Evolutionary conservation across 495 filamentous ascomycete genomes (phyloP), one percentile per base, ranked within the genome.

Genomic region (Talaromyces stipitatus): DNA sequence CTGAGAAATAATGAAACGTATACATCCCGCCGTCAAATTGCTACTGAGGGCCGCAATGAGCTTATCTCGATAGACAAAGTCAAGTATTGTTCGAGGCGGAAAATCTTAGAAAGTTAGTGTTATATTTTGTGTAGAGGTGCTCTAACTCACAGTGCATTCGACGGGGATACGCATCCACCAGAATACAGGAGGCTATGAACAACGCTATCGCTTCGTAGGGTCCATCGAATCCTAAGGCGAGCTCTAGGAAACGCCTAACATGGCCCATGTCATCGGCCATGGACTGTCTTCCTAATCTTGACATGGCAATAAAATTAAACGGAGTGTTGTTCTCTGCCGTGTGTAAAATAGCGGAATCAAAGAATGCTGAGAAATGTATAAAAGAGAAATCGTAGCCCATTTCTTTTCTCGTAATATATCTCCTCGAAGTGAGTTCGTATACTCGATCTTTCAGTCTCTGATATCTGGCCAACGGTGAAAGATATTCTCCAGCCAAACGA

Each of bases 101-200:
- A 60, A 27, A 32, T 60, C 58, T 16, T 1, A 1, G 45, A 30
- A n/a, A 14, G 33, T 54, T 57, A 55, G 50, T 16, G 9, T 27
- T 45, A 50, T 10, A 24, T 51, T 51, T 16, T 16, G 14, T 36
- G n/a, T 11, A 30, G 29, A 5, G 27, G 48, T 41, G 22, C 23
- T 20, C 29, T 55, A 33, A 64, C 61, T 59, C 56, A 71, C 61
- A 26, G 54, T 71, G 61, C 58, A 69, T 69, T n/a, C 57, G 43
- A 30, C 53, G 61, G 7, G 67, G 62, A 55, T 64, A 68, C 27
- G 36, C 58, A 58, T 71, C 63, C 32, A 67, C 54, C 12, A 71
- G 26, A n/a, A 71, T 62, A 27, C 62, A 62, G 4, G 62, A 69
- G 32, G 66, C 58, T 20, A 71, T 56, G 26, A 67, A 59, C 2